phyloP scores from a whole-genome alignment of 192 early-diverging fungal genomes.

The Backusella westeae region DNA sequence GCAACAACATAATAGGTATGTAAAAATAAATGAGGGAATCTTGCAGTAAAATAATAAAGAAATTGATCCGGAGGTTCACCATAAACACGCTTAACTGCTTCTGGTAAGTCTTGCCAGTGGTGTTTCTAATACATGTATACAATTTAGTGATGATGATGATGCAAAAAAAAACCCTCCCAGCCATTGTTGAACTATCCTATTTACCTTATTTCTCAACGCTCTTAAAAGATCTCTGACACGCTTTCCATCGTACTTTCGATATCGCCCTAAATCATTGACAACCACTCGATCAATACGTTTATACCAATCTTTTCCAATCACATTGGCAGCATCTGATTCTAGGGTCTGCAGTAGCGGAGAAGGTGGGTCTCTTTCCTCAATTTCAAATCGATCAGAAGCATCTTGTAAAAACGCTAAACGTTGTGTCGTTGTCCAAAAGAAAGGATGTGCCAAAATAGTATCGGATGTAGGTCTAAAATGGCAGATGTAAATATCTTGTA shows the following conservation, averaged over 20 bases:
- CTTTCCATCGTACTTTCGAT: constrained; percentile 88
- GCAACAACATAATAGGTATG: constrained; percentile 87
- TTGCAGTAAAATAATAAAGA: constrained; percentile 83
- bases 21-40: constrained; percentile 86
- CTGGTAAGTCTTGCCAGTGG: constrained; percentile 92
- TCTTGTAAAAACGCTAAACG: constrained; percentile 91
- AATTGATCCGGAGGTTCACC: constrained; percentile 88
- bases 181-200: neutral
- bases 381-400: constrained; percentile 92
- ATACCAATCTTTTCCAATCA: constrained; percentile 78
- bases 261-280: constrained; percentile 84
- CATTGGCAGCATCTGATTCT: constrained; percentile 57
- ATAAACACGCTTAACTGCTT: constrained; percentile 68
- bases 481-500: neutral
- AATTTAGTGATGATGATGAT: neutral
- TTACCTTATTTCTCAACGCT: constrained; percentile 89
- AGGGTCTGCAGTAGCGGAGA: constrained; percentile 63
- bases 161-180: too few relatives aligned
- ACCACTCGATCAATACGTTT: constrained; percentile 67
- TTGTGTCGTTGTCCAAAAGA: constrained; percentile 88
- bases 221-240: constrained; percentile 85
- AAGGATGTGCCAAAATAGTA: constrained; percentile 85
- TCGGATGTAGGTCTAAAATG: constrained; percentile 69
- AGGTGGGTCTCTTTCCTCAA: constrained; percentile 75
- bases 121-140: constrained; percentile 67